phyloP scores from a whole-genome alignment of 73 alveolate genomes.

The Durusdinium trenchii region DNA sequence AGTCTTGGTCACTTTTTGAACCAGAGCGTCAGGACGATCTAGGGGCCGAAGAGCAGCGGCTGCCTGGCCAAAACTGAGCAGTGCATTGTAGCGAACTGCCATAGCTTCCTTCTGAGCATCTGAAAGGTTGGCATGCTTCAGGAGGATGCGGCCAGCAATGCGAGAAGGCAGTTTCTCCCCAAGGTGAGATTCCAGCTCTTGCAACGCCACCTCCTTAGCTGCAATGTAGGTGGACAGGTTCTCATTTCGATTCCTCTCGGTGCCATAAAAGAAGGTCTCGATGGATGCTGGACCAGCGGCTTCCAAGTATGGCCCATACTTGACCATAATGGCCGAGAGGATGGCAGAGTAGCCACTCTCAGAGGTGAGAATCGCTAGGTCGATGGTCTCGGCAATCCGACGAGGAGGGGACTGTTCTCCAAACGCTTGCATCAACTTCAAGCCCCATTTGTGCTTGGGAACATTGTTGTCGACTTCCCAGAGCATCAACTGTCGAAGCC shows the following conservation, averaged over 20 bases:
- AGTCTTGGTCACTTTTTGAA: neutral
- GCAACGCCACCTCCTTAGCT: neutral
- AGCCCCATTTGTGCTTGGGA: neutral
- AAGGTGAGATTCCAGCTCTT: neutral
- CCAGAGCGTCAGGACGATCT: constrained; percentile 19
- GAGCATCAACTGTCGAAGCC: neutral
- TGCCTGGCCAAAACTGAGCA: neutral
- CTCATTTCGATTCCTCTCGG: neutral
- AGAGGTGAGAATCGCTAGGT: neutral
- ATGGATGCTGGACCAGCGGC: neutral
- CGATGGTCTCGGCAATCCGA: neutral
- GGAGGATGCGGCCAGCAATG: neutral
- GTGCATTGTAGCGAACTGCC: neutral
- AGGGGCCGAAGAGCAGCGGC: neutral
- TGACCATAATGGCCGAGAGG: neutral
- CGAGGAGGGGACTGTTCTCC: neutral
- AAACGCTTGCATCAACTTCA: neutral
- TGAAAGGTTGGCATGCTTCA: constrained; percentile 2
- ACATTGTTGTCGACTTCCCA: constrained; percentile 10
- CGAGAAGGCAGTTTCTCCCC: neutral
- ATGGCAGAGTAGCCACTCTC: neutral
- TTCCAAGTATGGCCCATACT: neutral
- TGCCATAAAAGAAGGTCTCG: neutral
- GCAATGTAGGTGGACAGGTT: neutral
- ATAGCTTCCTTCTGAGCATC: neutral